phyloP scores from a whole-genome alignment of 768 basidiomycete genomes.

The Trametes elegans region DNA sequence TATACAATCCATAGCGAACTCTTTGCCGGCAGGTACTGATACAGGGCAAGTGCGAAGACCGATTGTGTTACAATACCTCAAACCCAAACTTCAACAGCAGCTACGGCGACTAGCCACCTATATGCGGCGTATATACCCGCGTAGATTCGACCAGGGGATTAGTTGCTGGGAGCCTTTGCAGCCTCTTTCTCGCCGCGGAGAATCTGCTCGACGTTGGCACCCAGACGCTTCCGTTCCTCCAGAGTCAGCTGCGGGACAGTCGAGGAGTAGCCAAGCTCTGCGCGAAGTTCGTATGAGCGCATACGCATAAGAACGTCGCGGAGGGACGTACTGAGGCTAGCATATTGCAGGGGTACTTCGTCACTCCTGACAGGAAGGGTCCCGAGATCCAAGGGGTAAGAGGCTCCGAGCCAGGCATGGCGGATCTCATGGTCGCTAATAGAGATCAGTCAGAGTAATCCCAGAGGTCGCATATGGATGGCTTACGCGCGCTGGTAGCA shows the following conservation, averaged over 20 bases:
- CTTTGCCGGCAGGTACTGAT: no score
- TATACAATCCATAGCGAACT: no score
- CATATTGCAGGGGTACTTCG: slow-evolving; percentile 65
- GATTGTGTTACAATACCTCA: background rate
- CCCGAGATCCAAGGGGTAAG: slow-evolving; percentile 65
- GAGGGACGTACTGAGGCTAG: slow-evolving; percentile 35
- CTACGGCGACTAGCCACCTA: background rate
- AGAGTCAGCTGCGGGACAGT: slow-evolving; percentile 45
- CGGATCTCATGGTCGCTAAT: slow-evolving; percentile 69
- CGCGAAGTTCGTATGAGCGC: background rate
- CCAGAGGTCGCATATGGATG: background rate
- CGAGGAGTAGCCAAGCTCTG: slow-evolving; percentile 73
- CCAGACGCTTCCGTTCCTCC: slow-evolving; percentile 61
- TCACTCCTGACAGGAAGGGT: slow-evolving; percentile 49
- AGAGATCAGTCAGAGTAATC: background rate
- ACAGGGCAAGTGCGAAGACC: no score
- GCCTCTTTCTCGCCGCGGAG: slow-evolving; percentile 65
- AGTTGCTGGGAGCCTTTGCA: slow-evolving; percentile 52
- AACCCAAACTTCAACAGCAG: no score
- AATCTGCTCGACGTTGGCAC: slow-evolving; percentile 57
- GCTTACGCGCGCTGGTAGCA: slow-evolving; percentile 49
- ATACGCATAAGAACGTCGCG: background rate
- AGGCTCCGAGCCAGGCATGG: slow-evolving; percentile 69
- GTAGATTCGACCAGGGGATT: no score
- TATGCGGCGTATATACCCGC: no score